Conservation (phyloP, 2,329 filamentous ascomycete genomes). For the Aaosphaeria pasadenensis region DNA sequence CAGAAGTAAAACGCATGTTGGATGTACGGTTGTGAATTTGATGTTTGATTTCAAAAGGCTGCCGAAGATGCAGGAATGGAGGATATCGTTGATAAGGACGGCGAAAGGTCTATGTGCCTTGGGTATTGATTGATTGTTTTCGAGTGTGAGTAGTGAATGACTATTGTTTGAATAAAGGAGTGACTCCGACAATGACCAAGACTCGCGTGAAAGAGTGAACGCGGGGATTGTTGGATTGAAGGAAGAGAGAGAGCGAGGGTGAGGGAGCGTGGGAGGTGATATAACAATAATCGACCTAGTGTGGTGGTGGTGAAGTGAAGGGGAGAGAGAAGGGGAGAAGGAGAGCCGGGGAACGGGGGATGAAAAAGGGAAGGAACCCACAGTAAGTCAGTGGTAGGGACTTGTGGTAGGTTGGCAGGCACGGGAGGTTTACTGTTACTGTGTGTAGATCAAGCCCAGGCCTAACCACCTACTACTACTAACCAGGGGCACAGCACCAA, state of each 20-base stretch:
- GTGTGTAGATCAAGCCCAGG: too few species aligned
- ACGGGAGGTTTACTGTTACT: too few species aligned
- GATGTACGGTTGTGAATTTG: background rate
- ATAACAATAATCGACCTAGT: constrained; percentile 3
- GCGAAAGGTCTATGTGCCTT: too few species aligned
- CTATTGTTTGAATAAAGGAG: constrained; percentile 16
- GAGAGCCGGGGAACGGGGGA: background rate
- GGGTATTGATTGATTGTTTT: background rate
- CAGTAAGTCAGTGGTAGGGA: too few species aligned
- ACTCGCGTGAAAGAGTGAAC: constrained; percentile 39
- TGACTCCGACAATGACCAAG: constrained; percentile 23
- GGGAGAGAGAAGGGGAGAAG: background rate
- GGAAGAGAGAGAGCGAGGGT: constrained; percentile 13
- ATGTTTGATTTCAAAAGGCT: background rate
- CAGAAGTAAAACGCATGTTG: constrained; percentile 35
- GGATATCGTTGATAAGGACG: background rate
- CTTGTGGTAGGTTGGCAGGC: too few species aligned
- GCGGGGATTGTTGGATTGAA: constrained; percentile 19
- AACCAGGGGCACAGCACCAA: too few species aligned
- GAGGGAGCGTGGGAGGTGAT: constrained; percentile 7
- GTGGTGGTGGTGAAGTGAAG: background rate
- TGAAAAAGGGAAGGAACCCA: too few species aligned
- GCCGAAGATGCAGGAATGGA: background rate
- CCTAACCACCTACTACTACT: too few species aligned
- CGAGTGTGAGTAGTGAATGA: constrained; percentile 2